Base-by-base conservation (phyloP, 129 eudicot genomes). In the Tanacetum coccineum region DNA sequence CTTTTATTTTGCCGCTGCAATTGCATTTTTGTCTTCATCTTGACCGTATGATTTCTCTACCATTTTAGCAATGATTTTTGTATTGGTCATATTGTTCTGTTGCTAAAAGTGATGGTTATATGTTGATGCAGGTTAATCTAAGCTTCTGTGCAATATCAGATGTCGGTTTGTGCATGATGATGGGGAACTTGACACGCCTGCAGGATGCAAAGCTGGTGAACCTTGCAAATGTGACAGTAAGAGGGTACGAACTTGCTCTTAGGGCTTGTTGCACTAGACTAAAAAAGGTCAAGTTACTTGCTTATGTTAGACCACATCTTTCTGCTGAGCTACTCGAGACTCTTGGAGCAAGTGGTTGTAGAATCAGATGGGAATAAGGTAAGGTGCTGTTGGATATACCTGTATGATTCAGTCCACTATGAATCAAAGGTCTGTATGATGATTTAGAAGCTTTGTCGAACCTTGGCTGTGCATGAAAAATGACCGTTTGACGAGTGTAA, bases 151-250 rank as follows among this genome's bases (percentile, higher is more conserved):
- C 45, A 1, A 79, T 90, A 59, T 81, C 97, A 3, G 97, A 90
- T 62, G 79, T 75, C 59, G 92, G 86, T 19, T 69, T 90, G 72
- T 87, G 86, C 81, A 79, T 82, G 79, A 59, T 90, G 75, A 82
- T 90, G 95, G 81, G 87, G 44, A 84, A 85, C 80, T 83, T 90
- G 81, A 80, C 86, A 14, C 78, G 92, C 55, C 74, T 90, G 39
- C 97, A 90, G 40, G 92, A 87, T 54, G 95, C 69, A 6, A 90
- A 90, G 86, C 77, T 90, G 62, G 80, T 82, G 60, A 79, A 79
- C 67, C 83, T 90, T 0, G 6, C 71, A 0, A 71, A 82, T 11
- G 95, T 87, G 46, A 74, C 97, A 0, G 78, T 25, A 6, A 72
- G 77, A 12, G 97, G 95, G 59, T 70, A 80, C 46, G 97, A 87